Conservation (phyloP, 179 eudicot genomes). For the Spergularia azorica region DNA sequence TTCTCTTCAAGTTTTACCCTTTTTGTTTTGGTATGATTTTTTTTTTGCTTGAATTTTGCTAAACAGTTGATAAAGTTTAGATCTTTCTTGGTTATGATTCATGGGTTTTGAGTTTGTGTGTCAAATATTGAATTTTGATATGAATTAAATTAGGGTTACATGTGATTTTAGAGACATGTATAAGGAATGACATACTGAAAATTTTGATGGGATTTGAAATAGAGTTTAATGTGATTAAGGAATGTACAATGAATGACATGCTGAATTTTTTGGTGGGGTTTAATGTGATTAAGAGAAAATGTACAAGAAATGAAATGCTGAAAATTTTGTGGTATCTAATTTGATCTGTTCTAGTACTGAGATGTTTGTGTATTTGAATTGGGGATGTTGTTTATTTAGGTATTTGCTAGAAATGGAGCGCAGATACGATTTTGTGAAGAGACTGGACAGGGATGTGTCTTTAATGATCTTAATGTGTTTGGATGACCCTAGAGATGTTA, state of each 20-base stretch:
- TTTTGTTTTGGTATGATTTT: neutral
- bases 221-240: too few relatives aligned
- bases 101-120: neutral
- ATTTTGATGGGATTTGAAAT: too few relatives aligned
- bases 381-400: conserved; percentile 7
- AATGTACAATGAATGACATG: too few relatives aligned
- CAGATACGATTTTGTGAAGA: conserved; percentile 45
- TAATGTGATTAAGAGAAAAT: too few relatives aligned
- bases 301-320: too few relatives aligned
- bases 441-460: conserved; percentile 44
- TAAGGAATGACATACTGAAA: too few relatives aligned
- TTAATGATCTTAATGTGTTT: conserved; percentile 41
- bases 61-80: neutral
- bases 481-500: conserved; percentile 45
- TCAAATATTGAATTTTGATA: neutral
- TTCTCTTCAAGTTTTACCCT: neutral
- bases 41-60: conserved; percentile 2
- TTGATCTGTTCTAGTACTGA: neutral
- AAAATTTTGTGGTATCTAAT: neutral
- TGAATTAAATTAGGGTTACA: neutral
- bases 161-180: too few relatives aligned
- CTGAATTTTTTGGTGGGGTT: too few relatives aligned
- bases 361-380: neutral
- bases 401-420: conserved; percentile 27
- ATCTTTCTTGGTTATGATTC: neutral